Percentiles rank a stretch among this genome's conserved stretches.
Conservation (phyloP, 1,139 yeast species). For the Scheffersomyces quercinus region DNA sequence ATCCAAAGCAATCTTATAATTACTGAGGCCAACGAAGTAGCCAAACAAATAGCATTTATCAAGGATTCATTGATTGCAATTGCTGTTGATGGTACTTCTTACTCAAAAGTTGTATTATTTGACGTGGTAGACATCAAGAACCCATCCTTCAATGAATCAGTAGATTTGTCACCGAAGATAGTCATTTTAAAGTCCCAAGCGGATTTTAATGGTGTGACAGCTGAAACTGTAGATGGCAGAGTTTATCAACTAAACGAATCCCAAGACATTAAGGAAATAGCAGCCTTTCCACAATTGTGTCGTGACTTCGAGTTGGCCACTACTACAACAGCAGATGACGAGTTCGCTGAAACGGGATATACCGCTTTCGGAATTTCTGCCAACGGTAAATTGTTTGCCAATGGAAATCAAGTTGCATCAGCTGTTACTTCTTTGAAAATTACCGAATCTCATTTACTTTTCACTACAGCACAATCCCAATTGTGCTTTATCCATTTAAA, state of each 20-base stretch:
- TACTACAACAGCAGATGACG: slow-evolving; percentile 24
- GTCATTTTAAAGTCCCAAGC: slow-evolving; percentile 59
- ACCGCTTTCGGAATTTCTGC: slow-evolving; percentile 71
- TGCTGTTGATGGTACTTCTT: slow-evolving; percentile 51
- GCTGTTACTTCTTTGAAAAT: slow-evolving; percentile 83
- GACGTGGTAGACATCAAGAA: slow-evolving; percentile 38
- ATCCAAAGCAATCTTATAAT: slow-evolving; percentile 27
- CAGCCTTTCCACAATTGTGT: slow-evolving; percentile 70
- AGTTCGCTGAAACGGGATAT: slow-evolving; percentile 25
- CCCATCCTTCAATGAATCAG: slow-evolving; percentile 41
- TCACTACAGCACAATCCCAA: slow-evolving; percentile 87
- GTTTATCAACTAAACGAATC: slow-evolving; percentile 43
- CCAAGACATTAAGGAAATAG: slow-evolving; percentile 28
- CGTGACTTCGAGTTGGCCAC: slow-evolving; percentile 57
- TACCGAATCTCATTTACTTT: slow-evolving; percentile 71
- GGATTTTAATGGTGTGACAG: slow-evolving; percentile 52
- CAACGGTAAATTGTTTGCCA: slow-evolving; percentile 73
- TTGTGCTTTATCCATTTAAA: slow-evolving; percentile 79
- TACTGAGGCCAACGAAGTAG: slow-evolving; percentile 43
- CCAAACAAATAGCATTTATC: slow-evolving; percentile 67
- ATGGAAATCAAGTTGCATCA: slow-evolving; percentile 59
- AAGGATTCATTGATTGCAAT: slow-evolving; percentile 53
- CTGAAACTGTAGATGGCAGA: slow-evolving; percentile 66
- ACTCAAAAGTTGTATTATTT: slow-evolving; percentile 52
- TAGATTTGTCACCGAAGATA: slow-evolving; percentile 50